These are phyloP conservation scores for Cladosporium sphaerospermum DNA, from an alignment of 2,329 filamentous ascomycete species.

Conservation along the genomic window DNA sequence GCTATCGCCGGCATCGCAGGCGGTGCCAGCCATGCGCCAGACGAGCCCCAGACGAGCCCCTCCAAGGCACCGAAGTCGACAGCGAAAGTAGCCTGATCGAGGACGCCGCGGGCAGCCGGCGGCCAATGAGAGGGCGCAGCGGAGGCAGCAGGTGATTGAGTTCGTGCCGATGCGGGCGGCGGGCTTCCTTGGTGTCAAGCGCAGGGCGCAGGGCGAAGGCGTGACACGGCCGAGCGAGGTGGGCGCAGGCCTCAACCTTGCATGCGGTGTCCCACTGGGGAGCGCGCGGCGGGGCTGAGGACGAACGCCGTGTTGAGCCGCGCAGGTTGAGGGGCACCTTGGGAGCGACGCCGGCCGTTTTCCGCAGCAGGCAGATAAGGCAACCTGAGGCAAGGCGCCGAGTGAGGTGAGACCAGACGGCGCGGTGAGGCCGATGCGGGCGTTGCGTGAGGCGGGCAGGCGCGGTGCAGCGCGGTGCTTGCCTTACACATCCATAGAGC, in stretches of 20 bases:
- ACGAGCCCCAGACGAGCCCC: neutral
- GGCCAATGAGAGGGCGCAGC: neutral
- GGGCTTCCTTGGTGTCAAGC: neutral
- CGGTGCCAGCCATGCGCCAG: neutral
- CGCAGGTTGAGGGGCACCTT: neutral
- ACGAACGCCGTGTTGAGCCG: slow-evolving; percentile 3
- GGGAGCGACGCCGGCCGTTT: too few species aligned
- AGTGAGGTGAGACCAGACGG: too few species aligned
- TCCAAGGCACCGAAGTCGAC: slow-evolving; percentile 5
- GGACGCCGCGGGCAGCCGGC: neutral
- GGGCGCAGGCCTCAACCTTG: neutral
- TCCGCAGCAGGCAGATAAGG: too few species aligned
- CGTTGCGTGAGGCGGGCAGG: too few species aligned
- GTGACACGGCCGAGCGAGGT: neutral
- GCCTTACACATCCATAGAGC: too few species aligned
- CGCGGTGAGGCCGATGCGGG: too few species aligned
- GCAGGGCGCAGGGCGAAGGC: slow-evolving; percentile 1
- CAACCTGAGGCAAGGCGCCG: too few species aligned
- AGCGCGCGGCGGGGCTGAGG: slow-evolving; percentile 2
- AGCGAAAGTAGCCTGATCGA: slow-evolving; percentile 3
- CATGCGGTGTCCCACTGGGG: neutral
- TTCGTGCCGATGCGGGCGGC: too few species aligned
- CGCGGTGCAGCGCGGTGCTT: too few species aligned
- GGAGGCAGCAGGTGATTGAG: too few species aligned
- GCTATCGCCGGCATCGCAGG: slow-evolving; percentile 10